Conservation (phyloP, 768 basidiomycete species). For the Agaricus blazei region DNA sequence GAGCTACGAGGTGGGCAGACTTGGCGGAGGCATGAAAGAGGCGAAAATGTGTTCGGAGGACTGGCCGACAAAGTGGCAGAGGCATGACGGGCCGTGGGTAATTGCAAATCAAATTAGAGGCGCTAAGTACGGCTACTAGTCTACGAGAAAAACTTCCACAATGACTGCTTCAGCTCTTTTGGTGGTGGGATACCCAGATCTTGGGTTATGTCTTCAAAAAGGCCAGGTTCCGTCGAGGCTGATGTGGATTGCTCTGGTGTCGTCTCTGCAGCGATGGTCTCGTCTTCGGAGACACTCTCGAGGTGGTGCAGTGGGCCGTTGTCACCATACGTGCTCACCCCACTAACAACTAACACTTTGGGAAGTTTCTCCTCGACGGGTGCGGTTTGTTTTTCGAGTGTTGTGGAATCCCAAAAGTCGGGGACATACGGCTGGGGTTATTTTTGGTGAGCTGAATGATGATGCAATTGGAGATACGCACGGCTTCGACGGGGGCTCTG, state of each 20-base stretch:
- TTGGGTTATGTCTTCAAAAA: constrained; percentile 41
- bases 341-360: constrained; percentile 41
- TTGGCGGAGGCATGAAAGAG: constrained; percentile 32
- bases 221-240: constrained; percentile 21
- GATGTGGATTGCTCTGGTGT: constrained; percentile 2
- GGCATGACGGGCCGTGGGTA: constrained; percentile 1
- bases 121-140: not conserved
- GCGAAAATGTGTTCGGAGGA: constrained; percentile 22
- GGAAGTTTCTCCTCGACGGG: constrained; percentile 25
- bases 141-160: constrained; percentile 28
- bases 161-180: constrained; percentile 23
- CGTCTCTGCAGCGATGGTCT: not conserved
- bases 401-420: constrained; percentile 38
- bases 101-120: not conserved
- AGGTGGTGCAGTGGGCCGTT: constrained; percentile 34
- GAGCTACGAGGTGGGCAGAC: constrained; percentile 46
- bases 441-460: not conserved
- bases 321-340: constrained; percentile 29
- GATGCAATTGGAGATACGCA: constrained; percentile 28
- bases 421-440: constrained; percentile 38
- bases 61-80: not conserved
- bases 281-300: constrained; percentile 6
- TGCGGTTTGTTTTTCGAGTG: constrained; percentile 9
- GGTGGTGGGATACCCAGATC: constrained; percentile 39
- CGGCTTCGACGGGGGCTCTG: constrained; percentile 49